Evolutionary conservation across 2,329 filamentous ascomycete genomes (phyloP), one percentile per base, ranked within the genome.

Genomic region (Ceratocystis cubensis): DNA sequence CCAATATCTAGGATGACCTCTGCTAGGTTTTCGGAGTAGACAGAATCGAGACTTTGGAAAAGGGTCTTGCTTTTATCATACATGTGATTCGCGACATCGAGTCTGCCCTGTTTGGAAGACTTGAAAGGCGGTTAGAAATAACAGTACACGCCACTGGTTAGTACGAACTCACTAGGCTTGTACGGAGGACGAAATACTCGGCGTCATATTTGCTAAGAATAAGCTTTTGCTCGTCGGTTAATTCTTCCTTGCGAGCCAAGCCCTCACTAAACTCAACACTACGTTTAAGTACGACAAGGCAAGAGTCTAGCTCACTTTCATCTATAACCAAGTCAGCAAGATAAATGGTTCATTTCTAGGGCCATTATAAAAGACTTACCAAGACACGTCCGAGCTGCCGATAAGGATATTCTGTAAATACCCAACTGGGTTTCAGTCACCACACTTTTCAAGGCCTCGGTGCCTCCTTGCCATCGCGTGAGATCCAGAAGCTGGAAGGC

Each of bases 11-110:
- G 89, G 6, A 91, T 78, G 1, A 87, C 76, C 70, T 91, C 86
- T 3, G 85, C 81, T 56, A 92, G 75, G 46, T 77, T 79, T 73
- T 92, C 87, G 1, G 81, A 78, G 1, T 79, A 79, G 1, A 74
- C 69, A 0, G 80, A 74, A 56, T 85, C 80, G 1, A 83, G 73
- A 0, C 64, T 71, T 25, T 71, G 72, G 46, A 71, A 74, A 8
- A 75, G 73, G n/a, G 69, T 76, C 71, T 77, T 75, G 1, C 84
- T 75, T 71, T 88, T 88, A 45, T 75, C 75, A 74, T 87, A 92
- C 79, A 94, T 84, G 73, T 90, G 84, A 65, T 96, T 89, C 33
- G 89, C 89, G 61, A 91, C 82, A 67, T 93, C 88, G 15, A 88
- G 78, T 50, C 87, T 83, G 50, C 83, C 80, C 72, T 91, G 86